phyloP scores from a whole-genome alignment of 2,329 filamentous ascomycete genomes.

The Botrytis porri region DNA sequence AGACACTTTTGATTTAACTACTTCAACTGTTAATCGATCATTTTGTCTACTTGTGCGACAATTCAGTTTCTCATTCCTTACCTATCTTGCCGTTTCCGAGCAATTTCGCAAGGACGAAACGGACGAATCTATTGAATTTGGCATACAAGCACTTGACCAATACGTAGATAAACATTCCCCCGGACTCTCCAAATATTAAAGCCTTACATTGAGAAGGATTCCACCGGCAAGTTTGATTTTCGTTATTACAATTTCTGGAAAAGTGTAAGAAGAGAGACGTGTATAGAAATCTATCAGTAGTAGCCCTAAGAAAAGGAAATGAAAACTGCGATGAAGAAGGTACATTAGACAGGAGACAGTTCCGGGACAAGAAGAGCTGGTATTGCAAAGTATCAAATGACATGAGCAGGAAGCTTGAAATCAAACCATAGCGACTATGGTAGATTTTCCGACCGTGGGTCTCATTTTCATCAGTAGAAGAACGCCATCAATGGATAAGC shows the following conservation, averaged over 20 bases:
- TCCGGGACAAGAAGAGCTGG: neutral
- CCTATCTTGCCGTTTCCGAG: neutral
- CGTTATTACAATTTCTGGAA: neutral
- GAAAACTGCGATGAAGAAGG: neutral
- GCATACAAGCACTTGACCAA: conserved; percentile 13
- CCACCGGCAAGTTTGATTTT: neutral
- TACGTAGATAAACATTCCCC: conserved; percentile 25
- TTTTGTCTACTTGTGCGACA: too few relatives aligned
- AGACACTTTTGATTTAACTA: too few relatives aligned
- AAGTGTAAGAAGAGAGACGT: neutral
- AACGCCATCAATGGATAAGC: neutral
- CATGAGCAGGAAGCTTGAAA: neutral
- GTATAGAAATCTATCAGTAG: neutral
- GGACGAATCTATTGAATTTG: neutral
- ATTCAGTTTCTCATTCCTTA: neutral
- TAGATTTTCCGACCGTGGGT: too few relatives aligned
- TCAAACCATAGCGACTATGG: neutral
- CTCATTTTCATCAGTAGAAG: too few relatives aligned
- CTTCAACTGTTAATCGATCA: too few relatives aligned
- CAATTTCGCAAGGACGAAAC: neutral
- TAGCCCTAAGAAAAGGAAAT: neutral
- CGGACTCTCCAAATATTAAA: conserved; percentile 23
- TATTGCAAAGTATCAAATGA: neutral
- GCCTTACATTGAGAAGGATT: neutral
- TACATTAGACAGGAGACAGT: neutral